Evolutionary conservation across 805 yeast species (phyloP).

Genomic region (Ogataea parapolymorpha): DNA sequence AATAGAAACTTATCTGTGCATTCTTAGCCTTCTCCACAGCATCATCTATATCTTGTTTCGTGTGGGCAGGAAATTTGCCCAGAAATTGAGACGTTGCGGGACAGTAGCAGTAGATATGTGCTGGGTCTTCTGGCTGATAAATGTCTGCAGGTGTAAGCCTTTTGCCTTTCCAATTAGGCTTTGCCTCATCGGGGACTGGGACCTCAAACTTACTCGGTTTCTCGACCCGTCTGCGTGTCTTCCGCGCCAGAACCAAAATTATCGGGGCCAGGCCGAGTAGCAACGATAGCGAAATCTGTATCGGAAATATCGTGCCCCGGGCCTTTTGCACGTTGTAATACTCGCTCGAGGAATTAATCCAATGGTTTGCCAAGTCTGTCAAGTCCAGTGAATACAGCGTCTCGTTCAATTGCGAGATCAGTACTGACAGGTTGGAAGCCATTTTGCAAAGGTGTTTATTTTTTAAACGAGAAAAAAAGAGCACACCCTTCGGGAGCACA

Average conservation of each 20-base stretch:
- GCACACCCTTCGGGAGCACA: slow-evolving; percentile 2
- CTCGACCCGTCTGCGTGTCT: slow-evolving; percentile 25
- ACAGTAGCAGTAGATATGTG: slow-evolving; percentile 76
- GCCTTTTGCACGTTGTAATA: slow-evolving; percentile 10
- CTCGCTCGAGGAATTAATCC: slow-evolving; percentile 16
- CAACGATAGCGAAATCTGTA: slow-evolving; percentile 31
- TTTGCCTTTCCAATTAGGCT: slow-evolving; percentile 90
- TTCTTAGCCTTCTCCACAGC: slow-evolving; percentile 49
- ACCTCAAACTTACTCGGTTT: slow-evolving; percentile 46
- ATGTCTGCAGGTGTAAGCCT: slow-evolving; percentile 64
- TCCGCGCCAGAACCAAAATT: slow-evolving; percentile 21
- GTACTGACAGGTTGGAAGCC: slow-evolving; percentile 20
- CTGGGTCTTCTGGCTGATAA: slow-evolving; percentile 58
- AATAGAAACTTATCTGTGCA: slow-evolving; percentile 53
- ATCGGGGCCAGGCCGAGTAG: slow-evolving; percentile 25
- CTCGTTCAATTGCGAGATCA: slow-evolving; percentile 23
- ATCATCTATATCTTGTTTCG: slow-evolving; percentile 67
- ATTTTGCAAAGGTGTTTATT: slow-evolving; percentile 3
- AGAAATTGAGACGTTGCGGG: slow-evolving; percentile 94
- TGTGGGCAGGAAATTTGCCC: slow-evolving; percentile 65
- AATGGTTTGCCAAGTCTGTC: slow-evolving; percentile 13
- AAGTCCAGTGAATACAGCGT: slow-evolving; percentile 22
- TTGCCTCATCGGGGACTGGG: slow-evolving; percentile 70
- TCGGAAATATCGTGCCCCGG: slow-evolving; percentile 20
- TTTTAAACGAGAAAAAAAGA: slow-evolving; percentile 3